Evolutionary conservation across 2,329 filamentous ascomycete genomes (phyloP).

Genomic region (Thermoascus crustaceus): DNA sequence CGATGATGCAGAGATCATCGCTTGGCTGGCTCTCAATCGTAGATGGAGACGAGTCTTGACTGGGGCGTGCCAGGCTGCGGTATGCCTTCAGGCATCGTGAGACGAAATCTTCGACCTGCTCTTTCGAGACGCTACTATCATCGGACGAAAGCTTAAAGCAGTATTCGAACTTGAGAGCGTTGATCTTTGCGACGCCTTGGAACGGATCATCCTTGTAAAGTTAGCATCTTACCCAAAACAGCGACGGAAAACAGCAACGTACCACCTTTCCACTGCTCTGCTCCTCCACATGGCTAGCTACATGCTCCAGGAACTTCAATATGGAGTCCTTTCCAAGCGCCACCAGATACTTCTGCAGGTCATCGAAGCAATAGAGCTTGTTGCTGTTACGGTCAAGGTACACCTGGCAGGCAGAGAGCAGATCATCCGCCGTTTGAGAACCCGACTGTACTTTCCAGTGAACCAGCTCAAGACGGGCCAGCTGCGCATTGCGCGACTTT

Average conservation of each 20-base stretch:
- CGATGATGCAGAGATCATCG: constrained; percentile 37
- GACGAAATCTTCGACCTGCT: constrained; percentile 30
- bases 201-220: constrained; percentile 15
- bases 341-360: constrained; percentile 30
- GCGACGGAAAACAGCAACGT: constrained; percentile 6
- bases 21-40: constrained; percentile 36
- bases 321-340: constrained; percentile 20
- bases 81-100: constrained; percentile 31
- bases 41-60: constrained; percentile 19
- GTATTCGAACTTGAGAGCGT: constrained; percentile 38
- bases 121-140: constrained; percentile 16
- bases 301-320: constrained; percentile 21
- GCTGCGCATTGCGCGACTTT: constrained; percentile 35
- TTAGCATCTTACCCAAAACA: constrained; percentile 4
- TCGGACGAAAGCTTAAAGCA: constrained; percentile 29
- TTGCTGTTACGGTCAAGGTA: constrained; percentile 35
- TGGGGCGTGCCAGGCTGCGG: constrained; percentile 14
- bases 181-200: constrained; percentile 29
- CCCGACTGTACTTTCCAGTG: constrained; percentile 19
- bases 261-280: constrained; percentile 16
- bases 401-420: constrained; percentile 29
- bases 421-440: constrained; percentile 18
- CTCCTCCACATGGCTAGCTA: constrained; percentile 11
- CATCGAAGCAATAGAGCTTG: constrained; percentile 40
- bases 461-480: constrained; percentile 29